Conservation (phyloP, 176 grass and related monocot species). For the Carex cristatella region DNA sequence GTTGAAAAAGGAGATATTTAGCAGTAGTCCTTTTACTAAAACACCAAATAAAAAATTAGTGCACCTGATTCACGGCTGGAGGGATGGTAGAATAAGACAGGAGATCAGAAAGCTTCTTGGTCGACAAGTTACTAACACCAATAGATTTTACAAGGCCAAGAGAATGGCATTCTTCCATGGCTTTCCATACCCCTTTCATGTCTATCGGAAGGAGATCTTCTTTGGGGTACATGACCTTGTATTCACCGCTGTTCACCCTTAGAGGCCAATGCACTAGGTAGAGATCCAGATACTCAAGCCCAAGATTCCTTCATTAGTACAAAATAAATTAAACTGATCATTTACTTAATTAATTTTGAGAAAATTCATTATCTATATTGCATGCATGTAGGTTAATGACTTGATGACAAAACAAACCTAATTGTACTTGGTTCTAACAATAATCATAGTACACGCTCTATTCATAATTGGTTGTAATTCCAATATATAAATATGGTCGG, state of each 20-base stretch:
- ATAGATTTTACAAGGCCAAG: constrained; percentile 50
- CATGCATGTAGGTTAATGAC: not conserved
- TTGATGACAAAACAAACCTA: not conserved
- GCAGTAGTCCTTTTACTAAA: not conserved
- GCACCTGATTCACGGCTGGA: constrained; percentile 71
- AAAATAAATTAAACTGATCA: not conserved
- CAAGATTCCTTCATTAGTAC: constrained; percentile 22
- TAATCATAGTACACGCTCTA: not conserved
- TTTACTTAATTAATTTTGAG: not conserved
- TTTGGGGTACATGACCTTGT: not conserved
- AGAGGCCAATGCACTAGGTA: constrained; percentile 74
- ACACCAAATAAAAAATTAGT: not conserved
- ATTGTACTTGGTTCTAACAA: not conserved
- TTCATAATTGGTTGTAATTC: not conserved
- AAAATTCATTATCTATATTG: not conserved
- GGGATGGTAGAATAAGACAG: constrained; percentile 42
- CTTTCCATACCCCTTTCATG: constrained; percentile 63
- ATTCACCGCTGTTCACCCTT: constrained; percentile 9
- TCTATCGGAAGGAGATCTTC: constrained; percentile 39
- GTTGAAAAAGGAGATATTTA: not conserved
- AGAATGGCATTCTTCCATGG: constrained; percentile 79
- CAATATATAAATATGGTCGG: not conserved
- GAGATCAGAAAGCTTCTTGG: constrained; percentile 38
- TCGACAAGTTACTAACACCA: constrained; percentile 81
- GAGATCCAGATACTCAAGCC: constrained; percentile 60